A percentile compares a stretch with the other conserved stretches of the same genome.
Conservation (phyloP, 371 early-diverging fungal species). For the Actinomortierella ambigua region DNA sequence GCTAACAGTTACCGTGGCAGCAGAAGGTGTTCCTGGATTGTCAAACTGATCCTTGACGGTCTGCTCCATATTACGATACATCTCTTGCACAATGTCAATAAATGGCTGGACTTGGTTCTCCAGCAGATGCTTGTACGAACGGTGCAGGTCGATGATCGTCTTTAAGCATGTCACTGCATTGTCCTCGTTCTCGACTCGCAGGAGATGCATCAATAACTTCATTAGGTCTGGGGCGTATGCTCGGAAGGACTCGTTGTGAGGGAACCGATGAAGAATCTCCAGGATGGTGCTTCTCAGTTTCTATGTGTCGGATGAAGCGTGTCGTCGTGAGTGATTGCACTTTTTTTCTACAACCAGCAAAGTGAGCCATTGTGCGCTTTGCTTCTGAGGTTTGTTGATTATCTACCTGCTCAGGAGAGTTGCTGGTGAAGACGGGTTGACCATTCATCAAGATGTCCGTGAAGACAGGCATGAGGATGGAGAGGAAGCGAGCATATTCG, state of each 20-base stretch:
- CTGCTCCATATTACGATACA: constrained; percentile 90
- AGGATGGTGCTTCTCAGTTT: constrained; percentile 91
- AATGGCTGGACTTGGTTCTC: constrained; percentile 91
- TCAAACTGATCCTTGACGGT: constrained; percentile 84
- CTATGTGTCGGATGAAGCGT: constrained; percentile 51
- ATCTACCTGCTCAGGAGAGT: constrained; percentile 83
- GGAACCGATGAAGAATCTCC: constrained; percentile 92
- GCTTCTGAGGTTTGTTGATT: neutral
- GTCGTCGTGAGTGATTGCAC: too few species aligned
- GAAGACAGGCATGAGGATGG: constrained; percentile 84
- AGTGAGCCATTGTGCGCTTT: too few species aligned
- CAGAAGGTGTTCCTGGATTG: constrained; percentile 61
- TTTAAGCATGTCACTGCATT: constrained; percentile 93
- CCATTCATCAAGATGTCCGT: constrained; percentile 75
- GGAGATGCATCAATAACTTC: constrained; percentile 74
- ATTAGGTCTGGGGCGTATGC: constrained; percentile 64
- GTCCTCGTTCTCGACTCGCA: constrained; percentile 95
- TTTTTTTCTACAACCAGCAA: too few species aligned
- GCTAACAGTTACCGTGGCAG: constrained; percentile 53
- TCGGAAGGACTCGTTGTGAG: constrained; percentile 81
- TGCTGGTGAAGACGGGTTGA: constrained; percentile 80
- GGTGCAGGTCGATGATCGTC: constrained; percentile 93
- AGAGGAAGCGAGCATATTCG: constrained; percentile 83
- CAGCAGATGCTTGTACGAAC: constrained; percentile 78
- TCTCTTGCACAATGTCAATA: constrained; percentile 88